Evolutionary conservation across 371 early-diverging fungal genomes (phyloP).

Genomic region (Mucor lusitanicus): DNA sequence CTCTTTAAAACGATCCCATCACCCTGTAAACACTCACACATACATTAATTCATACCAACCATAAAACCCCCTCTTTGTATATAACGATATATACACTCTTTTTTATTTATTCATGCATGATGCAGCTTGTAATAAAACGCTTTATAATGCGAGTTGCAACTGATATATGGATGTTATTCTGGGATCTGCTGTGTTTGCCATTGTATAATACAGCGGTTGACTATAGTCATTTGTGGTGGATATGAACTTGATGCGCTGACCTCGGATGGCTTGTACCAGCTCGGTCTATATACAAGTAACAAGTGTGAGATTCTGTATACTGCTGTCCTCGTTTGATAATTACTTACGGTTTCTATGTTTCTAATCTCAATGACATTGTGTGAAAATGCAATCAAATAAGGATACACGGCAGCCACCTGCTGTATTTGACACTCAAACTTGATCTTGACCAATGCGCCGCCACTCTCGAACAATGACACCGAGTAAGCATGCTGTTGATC

Average conservation of each 20-base stretch:
- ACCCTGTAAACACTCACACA: neutral
- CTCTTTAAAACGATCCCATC: slow-evolving; percentile 3
- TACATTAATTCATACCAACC: slow-evolving; percentile 6
- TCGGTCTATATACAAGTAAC: slow-evolving; percentile 16
- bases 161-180: slow-evolving; percentile 15
- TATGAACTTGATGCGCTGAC: slow-evolving; percentile 15
- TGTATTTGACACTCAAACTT: slow-evolving; percentile 31
- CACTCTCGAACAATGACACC: slow-evolving; percentile 4
- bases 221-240: neutral
- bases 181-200: slow-evolving; percentile 9
- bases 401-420: slow-evolving; percentile 22
- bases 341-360: slow-evolving; percentile 39
- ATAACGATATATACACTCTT: neutral
- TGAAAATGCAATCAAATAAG: slow-evolving; percentile 40
- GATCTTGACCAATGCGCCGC: neutral
- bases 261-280: slow-evolving; percentile 19
- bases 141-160: slow-evolving; percentile 2
- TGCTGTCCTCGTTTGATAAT: too few species aligned
- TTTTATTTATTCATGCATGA: neutral
- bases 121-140: neutral
- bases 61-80: neutral
- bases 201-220: slow-evolving; percentile 17
- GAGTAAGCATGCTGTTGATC: slow-evolving; percentile 1
- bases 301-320: neutral
- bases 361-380: slow-evolving; percentile 37